Conservation (phyloP, 495 filamentous ascomycete genomes). For the Trichoderma erinaceum region DNA sequence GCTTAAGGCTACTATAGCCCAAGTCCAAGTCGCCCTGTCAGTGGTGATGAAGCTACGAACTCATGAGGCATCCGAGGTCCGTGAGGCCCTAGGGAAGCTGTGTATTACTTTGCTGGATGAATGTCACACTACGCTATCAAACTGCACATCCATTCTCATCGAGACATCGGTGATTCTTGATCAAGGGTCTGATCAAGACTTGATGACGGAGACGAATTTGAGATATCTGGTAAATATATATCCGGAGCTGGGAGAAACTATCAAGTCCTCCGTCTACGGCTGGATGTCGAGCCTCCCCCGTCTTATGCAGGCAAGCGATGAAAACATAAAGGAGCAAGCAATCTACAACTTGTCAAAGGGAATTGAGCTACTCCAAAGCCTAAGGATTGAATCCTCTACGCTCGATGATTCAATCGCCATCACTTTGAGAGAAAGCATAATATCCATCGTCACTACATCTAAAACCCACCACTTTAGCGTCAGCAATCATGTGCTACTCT, state of each 20-base stretch:
- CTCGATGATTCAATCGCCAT: conserved; percentile 61
- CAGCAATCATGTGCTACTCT: not conserved
- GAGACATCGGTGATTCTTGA: conserved; percentile 76
- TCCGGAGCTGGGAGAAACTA: conserved; percentile 53
- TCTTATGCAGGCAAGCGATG: conserved; percentile 79
- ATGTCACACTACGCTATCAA: conserved; percentile 65
- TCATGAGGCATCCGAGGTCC: conserved; percentile 67
- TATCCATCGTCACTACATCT: conserved; percentile 34
- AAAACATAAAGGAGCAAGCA: conserved; percentile 62
- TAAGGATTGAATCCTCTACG: conserved; percentile 61
- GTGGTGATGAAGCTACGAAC: conserved; percentile 72
- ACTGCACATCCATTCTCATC: conserved; percentile 62
- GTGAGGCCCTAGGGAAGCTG: conserved; percentile 57
- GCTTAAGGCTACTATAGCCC: conserved; percentile 72
- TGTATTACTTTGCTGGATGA: conserved; percentile 70
- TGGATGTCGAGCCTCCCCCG: conserved; percentile 79
- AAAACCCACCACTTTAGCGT: conserved; percentile 19
- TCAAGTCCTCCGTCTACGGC: conserved; percentile 68
- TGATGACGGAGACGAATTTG: conserved; percentile 42
- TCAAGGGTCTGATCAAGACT: conserved; percentile 43
- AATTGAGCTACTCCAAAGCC: conserved; percentile 58
- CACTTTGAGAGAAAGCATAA: conserved; percentile 57
- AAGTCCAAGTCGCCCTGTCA: conserved; percentile 79
- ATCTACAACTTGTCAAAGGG: conserved; percentile 69
- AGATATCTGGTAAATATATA: conserved; percentile 59